Conservation (phyloP, 179 eudicot species). For the Spergularia azorica region DNA sequence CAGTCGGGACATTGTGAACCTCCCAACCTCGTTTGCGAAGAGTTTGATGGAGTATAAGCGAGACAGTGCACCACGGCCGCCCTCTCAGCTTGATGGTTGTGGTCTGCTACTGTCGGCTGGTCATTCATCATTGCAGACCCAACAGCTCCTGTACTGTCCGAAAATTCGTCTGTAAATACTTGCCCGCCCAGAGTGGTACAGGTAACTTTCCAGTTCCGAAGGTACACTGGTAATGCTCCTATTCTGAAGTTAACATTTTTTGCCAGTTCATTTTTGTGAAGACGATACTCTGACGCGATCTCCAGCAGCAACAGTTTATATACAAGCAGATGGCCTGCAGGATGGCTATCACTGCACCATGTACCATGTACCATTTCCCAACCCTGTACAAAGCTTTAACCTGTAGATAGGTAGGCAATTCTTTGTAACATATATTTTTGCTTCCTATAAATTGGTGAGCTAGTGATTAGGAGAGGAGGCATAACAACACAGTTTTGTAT, state of each 20-base stretch:
- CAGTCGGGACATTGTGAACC: conserved; percentile 25
- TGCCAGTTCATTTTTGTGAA: conserved; percentile 10
- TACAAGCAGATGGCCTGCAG: conserved; percentile 25
- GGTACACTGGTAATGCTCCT: conserved; percentile 8
- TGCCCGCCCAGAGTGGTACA: conserved; percentile 10
- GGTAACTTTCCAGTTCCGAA: conserved; percentile 1
- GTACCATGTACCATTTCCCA: conserved; percentile 31
- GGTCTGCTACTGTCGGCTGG: background rate
- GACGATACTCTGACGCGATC: background rate
- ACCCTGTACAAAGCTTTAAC: conserved; percentile 72
- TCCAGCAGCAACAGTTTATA: background rate
- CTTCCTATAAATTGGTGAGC: conserved; percentile 22
- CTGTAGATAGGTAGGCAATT: conserved; percentile 50
- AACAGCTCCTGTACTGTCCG: background rate
- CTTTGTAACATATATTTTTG: conserved; percentile 45
- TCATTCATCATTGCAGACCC: conserved; percentile 1
- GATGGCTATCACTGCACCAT: conserved; percentile 30
- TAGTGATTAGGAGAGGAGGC: conserved; percentile 38
- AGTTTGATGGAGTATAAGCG: conserved; percentile 13
- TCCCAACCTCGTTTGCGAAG: conserved; percentile 7
- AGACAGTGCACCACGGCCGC: conserved; percentile 15
- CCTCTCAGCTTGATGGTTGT: conserved; percentile 3
- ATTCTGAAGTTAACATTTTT: background rate
- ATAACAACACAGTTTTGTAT: conserved; percentile 46
- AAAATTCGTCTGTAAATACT: conserved; percentile 18